Evolutionary conservation across 345 rosid genomes (phyloP).

Genomic region (Pistacia atlantica): DNA sequence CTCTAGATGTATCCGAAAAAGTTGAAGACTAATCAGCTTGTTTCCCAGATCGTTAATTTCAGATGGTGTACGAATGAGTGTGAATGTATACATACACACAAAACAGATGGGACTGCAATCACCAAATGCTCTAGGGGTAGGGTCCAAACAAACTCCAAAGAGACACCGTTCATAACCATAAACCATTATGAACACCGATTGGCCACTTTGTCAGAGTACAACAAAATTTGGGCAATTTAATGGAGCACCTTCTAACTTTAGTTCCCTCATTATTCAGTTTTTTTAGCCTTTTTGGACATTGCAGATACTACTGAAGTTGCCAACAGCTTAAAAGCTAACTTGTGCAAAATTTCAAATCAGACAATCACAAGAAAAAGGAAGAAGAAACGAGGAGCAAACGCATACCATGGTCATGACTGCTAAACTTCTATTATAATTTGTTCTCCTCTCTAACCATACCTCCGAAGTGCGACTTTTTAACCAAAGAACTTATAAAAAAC

Average conservation of each 20-base stretch:
- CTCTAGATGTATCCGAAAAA: neutral
- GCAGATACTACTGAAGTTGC: neutral
- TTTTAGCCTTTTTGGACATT: neutral
- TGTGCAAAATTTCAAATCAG: neutral
- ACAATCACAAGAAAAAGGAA: no score
- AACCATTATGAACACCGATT: neutral
- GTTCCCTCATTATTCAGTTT: neutral
- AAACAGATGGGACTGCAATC: neutral
- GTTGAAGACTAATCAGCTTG: neutral
- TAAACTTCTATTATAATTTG: constrained; percentile 95
- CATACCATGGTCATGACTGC: constrained; percentile 99
- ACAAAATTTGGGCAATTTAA: neutral
- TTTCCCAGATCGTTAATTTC: neutral
- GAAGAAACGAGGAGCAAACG: constrained; percentile 14
- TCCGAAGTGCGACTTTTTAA: constrained; percentile 97
- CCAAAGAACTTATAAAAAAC: constrained; percentile 79
- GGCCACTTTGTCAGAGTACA: neutral
- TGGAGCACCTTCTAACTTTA: neutral
- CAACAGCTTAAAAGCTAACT: neutral
- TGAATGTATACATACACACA: neutral
- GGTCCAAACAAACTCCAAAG: neutral
- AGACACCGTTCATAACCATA: neutral
- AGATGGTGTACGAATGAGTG: neutral
- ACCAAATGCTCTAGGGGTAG: neutral
- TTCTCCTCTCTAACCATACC: constrained; percentile 98